Conservation (phyloP, 140 eudicot genomes). For the Anethum foeniculum region DNA sequence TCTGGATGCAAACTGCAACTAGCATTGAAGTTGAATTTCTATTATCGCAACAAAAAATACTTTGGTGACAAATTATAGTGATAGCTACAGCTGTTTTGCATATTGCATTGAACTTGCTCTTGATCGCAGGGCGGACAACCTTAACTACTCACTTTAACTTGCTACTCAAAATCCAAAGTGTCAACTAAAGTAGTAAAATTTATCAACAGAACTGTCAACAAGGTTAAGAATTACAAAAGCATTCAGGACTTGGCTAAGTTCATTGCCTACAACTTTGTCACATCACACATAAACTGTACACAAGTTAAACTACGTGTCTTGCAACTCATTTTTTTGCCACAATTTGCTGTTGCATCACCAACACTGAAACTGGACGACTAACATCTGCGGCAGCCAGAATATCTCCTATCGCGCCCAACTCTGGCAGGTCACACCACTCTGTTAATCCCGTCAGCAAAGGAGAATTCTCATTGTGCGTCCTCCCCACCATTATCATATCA, state of each 20-base stretch:
- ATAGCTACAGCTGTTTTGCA: no score
- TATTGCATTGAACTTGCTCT: no score
- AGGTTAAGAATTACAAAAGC: not conserved
- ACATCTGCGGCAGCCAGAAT: slow-evolving; percentile 9
- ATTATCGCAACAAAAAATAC: no score
- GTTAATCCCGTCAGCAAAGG: not conserved
- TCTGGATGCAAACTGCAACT: no score
- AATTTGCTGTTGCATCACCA: slow-evolving; percentile 11
- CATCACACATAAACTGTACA: not conserved
- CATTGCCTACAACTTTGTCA: not conserved
- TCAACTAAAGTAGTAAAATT: not conserved
- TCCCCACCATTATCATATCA: slow-evolving; percentile 9
- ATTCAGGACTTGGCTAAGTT: not conserved
- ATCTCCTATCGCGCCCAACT: slow-evolving; percentile 7
- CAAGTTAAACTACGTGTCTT: not conserved
- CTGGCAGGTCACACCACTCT: slow-evolving; percentile 8
- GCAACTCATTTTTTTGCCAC: not conserved
- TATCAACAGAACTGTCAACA: not conserved
- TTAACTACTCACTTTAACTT: no score
- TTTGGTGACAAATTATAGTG: no score
- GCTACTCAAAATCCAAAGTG: not conserved
- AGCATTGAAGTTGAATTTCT: no score
- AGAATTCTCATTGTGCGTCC: not conserved
- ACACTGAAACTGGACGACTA: not conserved
- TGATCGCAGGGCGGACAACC: no score